Conservation (phyloP, 2,329 filamentous ascomycete genomes). For the Aspergillus thermomutatus region DNA sequence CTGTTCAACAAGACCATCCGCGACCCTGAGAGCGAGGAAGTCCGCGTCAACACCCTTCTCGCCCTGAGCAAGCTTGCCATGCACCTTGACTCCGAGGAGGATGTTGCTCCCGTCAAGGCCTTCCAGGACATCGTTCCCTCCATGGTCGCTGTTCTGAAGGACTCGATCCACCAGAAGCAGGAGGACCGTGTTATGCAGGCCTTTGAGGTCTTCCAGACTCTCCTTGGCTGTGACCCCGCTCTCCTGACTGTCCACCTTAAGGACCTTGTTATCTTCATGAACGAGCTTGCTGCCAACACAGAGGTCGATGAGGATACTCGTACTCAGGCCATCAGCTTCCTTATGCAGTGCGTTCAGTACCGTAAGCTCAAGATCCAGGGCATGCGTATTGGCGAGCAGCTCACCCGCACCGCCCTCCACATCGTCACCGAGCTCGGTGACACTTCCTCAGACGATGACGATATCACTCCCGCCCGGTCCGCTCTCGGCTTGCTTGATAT, state of each 20-base stretch:
- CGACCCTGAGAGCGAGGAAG: slow-evolving; percentile 85
- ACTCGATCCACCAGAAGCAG: slow-evolving; percentile 72
- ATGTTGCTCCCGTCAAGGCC: slow-evolving; percentile 66
- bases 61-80: slow-evolving; percentile 84
- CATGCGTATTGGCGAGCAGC: slow-evolving; percentile 78
- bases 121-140: slow-evolving; percentile 78
- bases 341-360: slow-evolving; percentile 88
- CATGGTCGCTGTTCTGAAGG: slow-evolving; percentile 88
- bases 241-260: slow-evolving; percentile 82
- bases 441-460: slow-evolving; percentile 67
- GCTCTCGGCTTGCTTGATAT: slow-evolving; percentile 86
- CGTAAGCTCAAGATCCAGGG: slow-evolving; percentile 94
- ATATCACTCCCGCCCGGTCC: slow-evolving; percentile 78
- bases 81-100: slow-evolving; percentile 83
- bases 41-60: slow-evolving; percentile 90
- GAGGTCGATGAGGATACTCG: slow-evolving; percentile 79
- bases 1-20: slow-evolving; percentile 85
- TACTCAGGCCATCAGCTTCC: slow-evolving; percentile 85
- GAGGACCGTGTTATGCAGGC: slow-evolving; percentile 86
- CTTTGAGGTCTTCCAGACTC: slow-evolving; percentile 95
- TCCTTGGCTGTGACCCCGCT: slow-evolving; percentile 83
- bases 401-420: slow-evolving; percentile 83
- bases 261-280: slow-evolving; percentile 90
- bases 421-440: slow-evolving; percentile 86
- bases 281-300: slow-evolving; percentile 74